Evolutionary conservation across 164 flowering plant genomes (phyloP), one percentile per base, ranked within the genome.

Genomic region (Vitis rupestris): DNA sequence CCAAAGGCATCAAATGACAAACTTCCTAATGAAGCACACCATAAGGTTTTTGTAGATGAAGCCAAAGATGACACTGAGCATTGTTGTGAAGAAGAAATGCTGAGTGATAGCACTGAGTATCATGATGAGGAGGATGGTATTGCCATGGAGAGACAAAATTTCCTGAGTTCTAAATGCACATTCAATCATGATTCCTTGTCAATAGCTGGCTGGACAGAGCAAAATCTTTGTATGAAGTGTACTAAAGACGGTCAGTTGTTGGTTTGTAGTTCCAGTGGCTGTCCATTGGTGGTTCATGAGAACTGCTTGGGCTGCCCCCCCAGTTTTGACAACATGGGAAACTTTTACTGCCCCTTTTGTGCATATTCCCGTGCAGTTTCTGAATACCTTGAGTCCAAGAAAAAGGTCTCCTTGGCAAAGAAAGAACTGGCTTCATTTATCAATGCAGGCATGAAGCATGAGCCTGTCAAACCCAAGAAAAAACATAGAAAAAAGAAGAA

Each of bases 321-420:
- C 19, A 73, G 55, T 17, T 81, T 85, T 66, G 83, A 85, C 61
- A 72, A 72, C n/a, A 64, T 48, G 13, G 90, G 86, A 10, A 73
- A 74, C 9, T 92, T 90, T 72, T 79, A 74, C 70, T 92, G 97
- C 70, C 97, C 93, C 13, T 87, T 87, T 69, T 92, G 95, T 81
- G 77, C 79, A 17, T 90, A 84, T 82, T 76, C 84, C 17, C 78
- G 30, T 53, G 83, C 90, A 57, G 71, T 80, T 44, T 76, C 82
- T 12, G 83, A 79, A 52, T 86, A 81, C 70, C 57, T 63, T 29
- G 81, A 80, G 66, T 73, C 78, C 10, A 87, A 84, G 86, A 78
- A 74, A 64, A 77, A 79, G 57, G 65, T 67, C 17, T 69, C 81
- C 50, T 29, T 74, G 61, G 84, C 86, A 66, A 85, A 78, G 75